Conservation (phyloP, 352 stramenopile species). For the Phytophthora syringae region DNA sequence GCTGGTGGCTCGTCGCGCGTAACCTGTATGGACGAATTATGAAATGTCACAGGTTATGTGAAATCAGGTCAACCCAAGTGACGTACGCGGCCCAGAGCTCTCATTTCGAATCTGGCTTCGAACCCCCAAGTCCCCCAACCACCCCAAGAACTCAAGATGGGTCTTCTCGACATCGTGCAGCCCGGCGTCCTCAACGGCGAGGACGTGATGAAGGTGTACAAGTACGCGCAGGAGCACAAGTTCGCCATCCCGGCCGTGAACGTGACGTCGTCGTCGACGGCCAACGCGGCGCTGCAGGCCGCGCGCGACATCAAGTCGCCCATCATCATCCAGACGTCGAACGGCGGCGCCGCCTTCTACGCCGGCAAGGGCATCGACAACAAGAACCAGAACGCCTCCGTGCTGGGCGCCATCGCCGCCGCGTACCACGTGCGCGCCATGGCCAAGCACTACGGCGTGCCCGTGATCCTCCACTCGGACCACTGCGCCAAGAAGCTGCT, state of each 20-base stretch:
- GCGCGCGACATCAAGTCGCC: conserved; percentile 96
- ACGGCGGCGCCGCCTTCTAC: conserved; percentile 97
- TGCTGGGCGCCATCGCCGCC: conserved; percentile 82
- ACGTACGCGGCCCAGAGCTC: no score
- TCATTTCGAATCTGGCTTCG: conserved; percentile 48
- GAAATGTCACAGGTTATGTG: no score
- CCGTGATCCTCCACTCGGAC: conserved; percentile 98
- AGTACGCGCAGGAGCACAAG: conserved; percentile 93
- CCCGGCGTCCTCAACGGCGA: conserved; percentile 88
- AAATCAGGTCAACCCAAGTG: no score
- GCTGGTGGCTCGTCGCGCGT: no score
- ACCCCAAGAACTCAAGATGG: conserved; percentile 53
- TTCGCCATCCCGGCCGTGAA: conserved; percentile 99
- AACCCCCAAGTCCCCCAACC: conserved; percentile 22
- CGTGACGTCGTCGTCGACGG: conserved; percentile 95
- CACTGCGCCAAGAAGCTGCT: conserved; percentile 99
- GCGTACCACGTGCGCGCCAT: conserved; percentile 97
- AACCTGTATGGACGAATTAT: no score
- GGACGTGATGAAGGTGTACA: conserved; percentile 92
- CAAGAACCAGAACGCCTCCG: conserved; percentile 90
- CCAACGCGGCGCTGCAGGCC: conserved; percentile 97
- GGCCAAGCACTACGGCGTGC: conserved; percentile 96
- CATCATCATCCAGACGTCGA: conserved; percentile 99
- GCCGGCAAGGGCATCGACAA: conserved; percentile 97
- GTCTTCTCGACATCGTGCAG: conserved; percentile 85